These are phyloP conservation scores for Podaxis sp. DNA, from an alignment of 768 basidiomycete genomes.

Conservation along the genomic window DNA sequence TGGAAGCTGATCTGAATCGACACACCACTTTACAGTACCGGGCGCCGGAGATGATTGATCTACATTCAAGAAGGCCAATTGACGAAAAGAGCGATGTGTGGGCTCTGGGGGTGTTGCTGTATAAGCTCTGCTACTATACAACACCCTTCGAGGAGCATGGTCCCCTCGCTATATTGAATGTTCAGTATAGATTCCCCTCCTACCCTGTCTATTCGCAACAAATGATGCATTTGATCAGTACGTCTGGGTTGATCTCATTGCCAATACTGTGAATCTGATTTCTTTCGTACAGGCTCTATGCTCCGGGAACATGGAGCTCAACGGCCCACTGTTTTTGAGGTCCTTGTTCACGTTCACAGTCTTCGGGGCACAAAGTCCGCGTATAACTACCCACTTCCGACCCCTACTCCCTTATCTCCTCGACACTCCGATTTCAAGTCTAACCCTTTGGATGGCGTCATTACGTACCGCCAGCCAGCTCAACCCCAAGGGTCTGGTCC, in stretches of 20 bases:
- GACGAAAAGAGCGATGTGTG: slow-evolving; percentile 97
- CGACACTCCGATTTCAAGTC: slow-evolving; percentile 29
- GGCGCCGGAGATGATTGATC: slow-evolving; percentile 99
- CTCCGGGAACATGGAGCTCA: slow-evolving; percentile 86
- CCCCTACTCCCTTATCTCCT: slow-evolving; percentile 47
- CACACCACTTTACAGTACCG: slow-evolving; percentile 97
- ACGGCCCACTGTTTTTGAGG: slow-evolving; percentile 85
- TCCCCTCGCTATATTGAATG: slow-evolving; percentile 93
- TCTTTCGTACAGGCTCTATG: slow-evolving; percentile 69
- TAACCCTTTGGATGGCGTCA: slow-evolving; percentile 22
- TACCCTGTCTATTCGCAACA: slow-evolving; percentile 85
- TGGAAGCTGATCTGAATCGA: slow-evolving; percentile 90
- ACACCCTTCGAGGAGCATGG: slow-evolving; percentile 99
- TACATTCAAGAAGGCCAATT: slow-evolving; percentile 76
- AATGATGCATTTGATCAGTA: slow-evolving; percentile 84
- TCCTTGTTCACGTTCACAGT: slow-evolving; percentile 79
- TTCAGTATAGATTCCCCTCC: slow-evolving; percentile 89
- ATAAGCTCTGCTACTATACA: slow-evolving; percentile 99
- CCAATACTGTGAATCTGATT: slow-evolving; percentile 15
- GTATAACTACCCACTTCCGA: slow-evolving; percentile 64
- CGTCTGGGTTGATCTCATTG: slow-evolving; percentile 21
- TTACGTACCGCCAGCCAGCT: slow-evolving; percentile 12
- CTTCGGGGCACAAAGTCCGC: slow-evolving; percentile 86
- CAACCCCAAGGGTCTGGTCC: slow-evolving; percentile 8
- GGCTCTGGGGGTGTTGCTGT: slow-evolving; percentile 95